Evolutionary conservation across 1,284 basidiomycete genomes (phyloP).

Genomic region (Ganoderma resinaceum): DNA sequence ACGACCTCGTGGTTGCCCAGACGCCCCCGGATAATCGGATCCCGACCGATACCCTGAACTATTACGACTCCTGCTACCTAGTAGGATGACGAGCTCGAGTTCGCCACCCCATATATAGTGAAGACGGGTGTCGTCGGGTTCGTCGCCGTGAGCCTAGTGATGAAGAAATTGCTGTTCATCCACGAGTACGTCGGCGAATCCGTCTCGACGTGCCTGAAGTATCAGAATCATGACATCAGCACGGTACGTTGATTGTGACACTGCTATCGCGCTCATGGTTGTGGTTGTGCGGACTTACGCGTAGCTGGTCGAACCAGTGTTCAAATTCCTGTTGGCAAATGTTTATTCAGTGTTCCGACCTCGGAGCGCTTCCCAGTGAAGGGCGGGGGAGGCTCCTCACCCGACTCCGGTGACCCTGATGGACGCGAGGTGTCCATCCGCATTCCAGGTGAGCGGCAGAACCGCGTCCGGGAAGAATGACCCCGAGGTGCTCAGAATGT

Average conservation of each 20-base stretch:
- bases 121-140: neutral
- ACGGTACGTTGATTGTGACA: neutral
- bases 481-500: neutral
- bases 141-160: neutral
- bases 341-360: neutral
- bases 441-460: neutral
- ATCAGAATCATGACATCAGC: neutral
- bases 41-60: neutral
- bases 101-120: neutral
- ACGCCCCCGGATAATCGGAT: neutral
- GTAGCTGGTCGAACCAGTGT: neutral
- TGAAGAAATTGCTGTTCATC: constrained; percentile 6
- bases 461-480: neutral
- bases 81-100: neutral
- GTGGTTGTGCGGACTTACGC: constrained; percentile 1
- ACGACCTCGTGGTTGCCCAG: neutral
- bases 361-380: neutral
- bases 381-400: neutral
- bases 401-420: neutral
- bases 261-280: neutral
- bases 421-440: neutral
- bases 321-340: neutral
- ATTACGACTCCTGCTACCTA: neutral
- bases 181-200: constrained; percentile 5
- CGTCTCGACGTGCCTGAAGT: constrained; percentile 2